Conservation (phyloP, 352 stramenopile species). For the Pythium sp. region DNA sequence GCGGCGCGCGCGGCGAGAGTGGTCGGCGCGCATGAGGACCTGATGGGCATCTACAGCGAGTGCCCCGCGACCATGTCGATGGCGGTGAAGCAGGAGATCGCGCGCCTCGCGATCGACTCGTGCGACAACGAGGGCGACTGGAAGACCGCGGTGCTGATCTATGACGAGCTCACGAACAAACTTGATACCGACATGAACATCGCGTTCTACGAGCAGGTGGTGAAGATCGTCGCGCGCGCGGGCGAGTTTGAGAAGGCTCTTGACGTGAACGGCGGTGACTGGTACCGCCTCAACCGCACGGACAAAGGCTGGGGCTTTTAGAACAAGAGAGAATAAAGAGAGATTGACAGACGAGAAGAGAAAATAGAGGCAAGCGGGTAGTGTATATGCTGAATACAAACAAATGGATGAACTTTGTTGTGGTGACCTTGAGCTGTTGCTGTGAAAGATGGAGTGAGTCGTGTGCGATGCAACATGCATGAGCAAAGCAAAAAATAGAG, state of each 20-base stretch:
- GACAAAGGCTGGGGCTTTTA: constrained; percentile 61
- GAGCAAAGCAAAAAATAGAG: neutral
- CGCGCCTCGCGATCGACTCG: constrained; percentile 46
- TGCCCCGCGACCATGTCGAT: constrained; percentile 41
- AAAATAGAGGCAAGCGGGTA: constrained; percentile 4
- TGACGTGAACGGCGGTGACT: constrained; percentile 79
- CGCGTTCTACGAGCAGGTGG: constrained; percentile 76
- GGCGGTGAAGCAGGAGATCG: constrained; percentile 53
- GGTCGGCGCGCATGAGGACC: constrained; percentile 51
- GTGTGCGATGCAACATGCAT: neutral
- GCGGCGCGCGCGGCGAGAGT: constrained; percentile 44
- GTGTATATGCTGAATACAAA: constrained; percentile 8
- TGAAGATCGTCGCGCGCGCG: constrained; percentile 78
- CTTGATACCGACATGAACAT: constrained; percentile 62
- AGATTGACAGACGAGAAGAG: neutral
- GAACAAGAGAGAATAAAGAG: neutral
- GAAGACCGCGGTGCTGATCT: constrained; percentile 70
- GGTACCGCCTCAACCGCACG: constrained; percentile 79
- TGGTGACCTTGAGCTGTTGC: neutral
- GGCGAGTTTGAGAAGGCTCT: constrained; percentile 85
- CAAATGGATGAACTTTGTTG: constrained; percentile 3
- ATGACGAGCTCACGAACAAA: constrained; percentile 60
- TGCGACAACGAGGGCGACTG: constrained; percentile 69
- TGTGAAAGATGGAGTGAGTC: neutral
- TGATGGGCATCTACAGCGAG: constrained; percentile 60